Evolutionary conservation across 805 yeast species (phyloP).

Genomic region (Torulaspora delbrueckii): DNA sequence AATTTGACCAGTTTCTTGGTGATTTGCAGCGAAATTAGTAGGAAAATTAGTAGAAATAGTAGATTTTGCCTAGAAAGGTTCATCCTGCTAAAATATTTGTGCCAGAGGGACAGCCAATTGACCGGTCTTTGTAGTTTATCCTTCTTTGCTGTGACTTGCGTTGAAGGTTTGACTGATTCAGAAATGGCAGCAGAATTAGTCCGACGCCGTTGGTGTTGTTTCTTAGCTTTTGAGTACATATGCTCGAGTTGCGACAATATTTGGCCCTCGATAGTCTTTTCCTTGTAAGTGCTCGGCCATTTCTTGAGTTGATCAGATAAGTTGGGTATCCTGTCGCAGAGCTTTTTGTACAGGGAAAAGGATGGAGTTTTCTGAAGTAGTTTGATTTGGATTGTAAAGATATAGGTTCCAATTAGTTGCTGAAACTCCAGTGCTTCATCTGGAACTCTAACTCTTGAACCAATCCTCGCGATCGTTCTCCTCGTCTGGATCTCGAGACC

Average conservation of each 20-base stretch:
- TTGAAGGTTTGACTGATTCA: background rate
- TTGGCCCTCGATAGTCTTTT: constrained; percentile 8
- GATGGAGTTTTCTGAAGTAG: constrained; percentile 10
- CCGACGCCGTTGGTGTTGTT: background rate
- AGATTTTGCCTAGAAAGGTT: constrained; percentile 7
- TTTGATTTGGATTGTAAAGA: constrained; percentile 17
- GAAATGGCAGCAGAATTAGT: background rate
- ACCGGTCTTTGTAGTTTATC: constrained; percentile 1
- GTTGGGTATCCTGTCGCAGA: constrained; percentile 15
- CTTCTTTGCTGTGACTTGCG: background rate
- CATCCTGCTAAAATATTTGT: constrained; percentile 6
- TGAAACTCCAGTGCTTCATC: constrained; percentile 1
- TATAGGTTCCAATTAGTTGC: constrained; percentile 12
- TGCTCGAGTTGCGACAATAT: constrained; percentile 10
- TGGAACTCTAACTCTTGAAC: background rate
- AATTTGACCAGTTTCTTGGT: constrained; percentile 4
- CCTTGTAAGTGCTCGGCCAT: constrained; percentile 4
- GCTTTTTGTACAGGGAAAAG: constrained; percentile 13
- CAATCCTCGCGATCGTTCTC: constrained; percentile 3
- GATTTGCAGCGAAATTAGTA: constrained; percentile 8
- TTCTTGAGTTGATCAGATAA: constrained; percentile 4
- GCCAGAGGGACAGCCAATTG: constrained; percentile 6
- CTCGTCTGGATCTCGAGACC: constrained; percentile 6
- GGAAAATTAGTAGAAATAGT: constrained; percentile 5
- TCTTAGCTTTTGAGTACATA: constrained; percentile 6